Conservation (phyloP, 495 filamentous ascomycete genomes). For the Astrocystis sublimbata region DNA sequence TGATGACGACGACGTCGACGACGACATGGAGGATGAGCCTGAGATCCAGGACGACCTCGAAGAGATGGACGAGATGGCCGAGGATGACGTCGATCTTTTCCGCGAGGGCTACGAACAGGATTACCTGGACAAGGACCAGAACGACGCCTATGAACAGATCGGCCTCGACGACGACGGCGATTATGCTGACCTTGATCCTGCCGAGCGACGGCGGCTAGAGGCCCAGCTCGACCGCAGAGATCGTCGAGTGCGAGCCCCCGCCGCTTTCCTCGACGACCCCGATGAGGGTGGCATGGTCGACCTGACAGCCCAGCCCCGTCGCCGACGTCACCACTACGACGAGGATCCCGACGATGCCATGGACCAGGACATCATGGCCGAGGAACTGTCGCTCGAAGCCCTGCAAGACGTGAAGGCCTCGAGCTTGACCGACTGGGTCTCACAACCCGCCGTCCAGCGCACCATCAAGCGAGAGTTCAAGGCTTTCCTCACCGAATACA, state of each 20-base stretch:
- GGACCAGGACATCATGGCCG: conserved; percentile 89
- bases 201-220: conserved; percentile 84
- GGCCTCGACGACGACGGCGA: conserved; percentile 55
- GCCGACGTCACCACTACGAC: conserved; percentile 83
- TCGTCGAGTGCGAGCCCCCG: conserved; percentile 79
- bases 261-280: conserved; percentile 80
- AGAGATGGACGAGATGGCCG: conserved; percentile 93
- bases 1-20: conserved; percentile 61
- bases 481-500: conserved; percentile 94
- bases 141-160: conserved; percentile 47
- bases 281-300: conserved; percentile 77
- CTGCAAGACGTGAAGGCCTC: conserved; percentile 91
- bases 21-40: conserved; percentile 65
- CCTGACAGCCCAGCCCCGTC: conserved; percentile 76
- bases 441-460: conserved; percentile 84
- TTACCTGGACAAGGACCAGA: conserved; percentile 62
- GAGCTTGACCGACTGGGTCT: conserved; percentile 91
- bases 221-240: conserved; percentile 70
- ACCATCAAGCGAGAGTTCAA: conserved; percentile 97
- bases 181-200: conserved; percentile 73
- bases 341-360: conserved; percentile 92
- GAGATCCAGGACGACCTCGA: conserved; percentile 81
- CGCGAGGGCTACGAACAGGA: conserved; percentile 86
- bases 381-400: conserved; percentile 89
- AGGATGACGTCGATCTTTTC: conserved; percentile 96